Evolutionary conservation across 352 stramenopile species (phyloP), one percentile per base, ranked within the genome.

Genomic region (Globisporangium alternatum): DNA sequence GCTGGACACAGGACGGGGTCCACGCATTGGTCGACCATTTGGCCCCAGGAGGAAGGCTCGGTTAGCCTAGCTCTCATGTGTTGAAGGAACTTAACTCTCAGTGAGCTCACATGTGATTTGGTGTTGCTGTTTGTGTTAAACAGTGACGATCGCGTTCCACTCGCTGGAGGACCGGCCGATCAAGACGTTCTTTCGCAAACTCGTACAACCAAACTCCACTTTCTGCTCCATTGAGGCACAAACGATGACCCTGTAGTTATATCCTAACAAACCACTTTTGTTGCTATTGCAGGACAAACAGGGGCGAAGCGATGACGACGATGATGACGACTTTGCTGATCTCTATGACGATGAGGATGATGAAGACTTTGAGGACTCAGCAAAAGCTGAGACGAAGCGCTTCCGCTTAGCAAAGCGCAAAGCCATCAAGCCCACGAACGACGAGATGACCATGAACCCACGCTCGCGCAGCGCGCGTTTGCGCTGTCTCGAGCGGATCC

Each of bases 131-230:
- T 28, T 28, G 25, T 28, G 25, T 28, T 9, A 9, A n/a, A 4
- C 62, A 89, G 81, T 77, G 21, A 89, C 85, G 8, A 94, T 94
- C 60, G 86, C 86, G 52, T 94, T 94, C 62, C 86, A 94, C 74
- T 94, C 86, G 6, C 72, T 94, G 17, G 86, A 94, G 54, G 86
- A 94, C 59, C 83, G 86, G 17, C 83, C 83, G 30, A 94, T 94
- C 64, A 94, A 94, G 71, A 65, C 75, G 9, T 77, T 91, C 22
- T 91, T 94, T 59, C 78, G 86, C 8, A 65, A 78, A 33, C 63
- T 91, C 56, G 80, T 92, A 72, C 19, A 71, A 22, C 12, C 12
- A 19, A 43, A 28, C 25, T 28, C 25, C 25, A 28, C 25, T 28
- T 28, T 28, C 15, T 12, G 17, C 59, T 37, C 12, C 2, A 30